phyloP scores from a whole-genome alignment of 164 flowering plant species.

The Berberis vulgaris region DNA sequence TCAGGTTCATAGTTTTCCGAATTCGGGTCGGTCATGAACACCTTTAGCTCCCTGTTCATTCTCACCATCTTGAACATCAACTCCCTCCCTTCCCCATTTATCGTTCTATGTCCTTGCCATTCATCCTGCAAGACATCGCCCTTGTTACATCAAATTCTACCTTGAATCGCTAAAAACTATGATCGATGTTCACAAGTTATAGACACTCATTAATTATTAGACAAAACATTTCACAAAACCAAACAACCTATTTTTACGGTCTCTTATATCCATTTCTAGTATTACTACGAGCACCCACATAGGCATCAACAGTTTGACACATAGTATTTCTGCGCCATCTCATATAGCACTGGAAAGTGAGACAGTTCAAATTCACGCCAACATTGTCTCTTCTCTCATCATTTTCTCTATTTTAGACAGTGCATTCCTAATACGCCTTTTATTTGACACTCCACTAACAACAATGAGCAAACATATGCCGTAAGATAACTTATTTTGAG shows the following conservation, averaged over 20 bases:
- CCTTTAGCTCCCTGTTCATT: conserved; percentile 41
- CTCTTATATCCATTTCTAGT: too few species aligned
- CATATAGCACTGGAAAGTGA: too few species aligned
- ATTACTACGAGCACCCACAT: neutral
- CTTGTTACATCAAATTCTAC: neutral
- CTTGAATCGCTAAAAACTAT: neutral
- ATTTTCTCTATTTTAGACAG: too few species aligned
- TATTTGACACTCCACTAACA: too few species aligned
- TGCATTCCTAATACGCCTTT: too few species aligned
- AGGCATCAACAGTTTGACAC: neutral
- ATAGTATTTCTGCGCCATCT: too few species aligned
- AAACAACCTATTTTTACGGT: too few species aligned
- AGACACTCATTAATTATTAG: neutral
- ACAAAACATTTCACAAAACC: too few species aligned
- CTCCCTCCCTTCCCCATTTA: conserved; percentile 21
- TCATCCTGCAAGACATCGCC: conserved; percentile 22
- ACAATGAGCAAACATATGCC: too few species aligned
- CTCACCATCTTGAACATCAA: conserved; percentile 37
- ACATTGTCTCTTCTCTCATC: too few species aligned
- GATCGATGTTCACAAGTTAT: neutral
- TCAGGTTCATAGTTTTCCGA: conserved; percentile 13
- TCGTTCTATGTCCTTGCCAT: conserved; percentile 48
- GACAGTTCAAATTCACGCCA: too few species aligned
- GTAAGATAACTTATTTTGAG: too few species aligned
- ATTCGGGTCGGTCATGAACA: conserved; percentile 27